A percentile compares a stretch with the other conserved stretches of the same genome.
Evolutionary conservation across 75 land plant species (phyloP).

Genomic region (Selaginella tamariscina): DNA sequence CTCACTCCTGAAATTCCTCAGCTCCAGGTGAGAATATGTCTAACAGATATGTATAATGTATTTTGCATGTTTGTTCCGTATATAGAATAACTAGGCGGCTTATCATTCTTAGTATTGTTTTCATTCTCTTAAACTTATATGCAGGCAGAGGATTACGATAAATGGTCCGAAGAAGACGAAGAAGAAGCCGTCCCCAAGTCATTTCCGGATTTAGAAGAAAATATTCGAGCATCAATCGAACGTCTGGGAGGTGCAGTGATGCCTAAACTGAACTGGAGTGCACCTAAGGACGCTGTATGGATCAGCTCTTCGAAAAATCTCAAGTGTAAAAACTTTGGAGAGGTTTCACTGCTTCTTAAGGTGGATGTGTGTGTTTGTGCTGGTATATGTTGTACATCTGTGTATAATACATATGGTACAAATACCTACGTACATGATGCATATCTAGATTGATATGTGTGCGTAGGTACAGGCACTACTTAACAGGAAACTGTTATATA

Average conservation of each 20-base stretch:
- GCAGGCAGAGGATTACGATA: slow-evolving; percentile 30
- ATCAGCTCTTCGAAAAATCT: slow-evolving; percentile 50
- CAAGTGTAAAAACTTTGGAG: slow-evolving; percentile 53
- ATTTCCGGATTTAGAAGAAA: slow-evolving; percentile 64
- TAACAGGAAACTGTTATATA: too few species aligned
- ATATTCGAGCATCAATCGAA: slow-evolving; percentile 38
- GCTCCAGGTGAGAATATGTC: too few species aligned
- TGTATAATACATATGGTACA: too few species aligned
- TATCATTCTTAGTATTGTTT: slow-evolving; percentile 25
- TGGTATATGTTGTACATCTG: too few species aligned
- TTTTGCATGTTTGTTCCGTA: too few species aligned
- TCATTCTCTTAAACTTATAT: slow-evolving; percentile 24
- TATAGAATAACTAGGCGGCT: too few species aligned
- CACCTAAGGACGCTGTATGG: slow-evolving; percentile 92
- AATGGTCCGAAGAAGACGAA: slow-evolving; percentile 50
- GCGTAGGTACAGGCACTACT: too few species aligned
- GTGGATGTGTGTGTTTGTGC: too few species aligned
- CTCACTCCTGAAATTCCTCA: slow-evolving; percentile 12
- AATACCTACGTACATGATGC: too few species aligned
- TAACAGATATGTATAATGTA: too few species aligned
- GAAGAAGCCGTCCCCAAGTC: slow-evolving; percentile 12
- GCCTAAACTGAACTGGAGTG: slow-evolving; percentile 91
- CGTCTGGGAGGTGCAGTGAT: slow-evolving; percentile 62
- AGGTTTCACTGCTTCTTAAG: slow-evolving; percentile 52
- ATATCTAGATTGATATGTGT: too few species aligned